Conservation (phyloP, 2,329 filamentous ascomycete genomes). For the Metarhizium album region DNA sequence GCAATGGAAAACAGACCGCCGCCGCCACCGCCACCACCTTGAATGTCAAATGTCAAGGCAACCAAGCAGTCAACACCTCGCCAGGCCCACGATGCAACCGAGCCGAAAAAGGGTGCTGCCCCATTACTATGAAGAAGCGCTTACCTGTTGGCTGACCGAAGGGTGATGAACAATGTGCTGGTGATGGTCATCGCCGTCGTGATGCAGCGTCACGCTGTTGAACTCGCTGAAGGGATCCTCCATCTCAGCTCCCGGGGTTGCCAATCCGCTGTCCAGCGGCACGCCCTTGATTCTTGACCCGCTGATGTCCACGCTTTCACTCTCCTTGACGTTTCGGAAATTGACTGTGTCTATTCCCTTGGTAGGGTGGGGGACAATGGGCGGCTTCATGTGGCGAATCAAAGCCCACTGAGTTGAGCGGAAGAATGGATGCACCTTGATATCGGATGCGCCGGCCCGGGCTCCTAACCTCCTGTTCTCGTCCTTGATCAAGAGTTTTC, state of each 20-base stretch:
- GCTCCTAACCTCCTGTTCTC: constrained; percentile 89
- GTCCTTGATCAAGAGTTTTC: constrained; percentile 96
- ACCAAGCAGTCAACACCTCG: background rate
- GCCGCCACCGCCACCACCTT: background rate
- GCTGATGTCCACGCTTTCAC: constrained; percentile 81
- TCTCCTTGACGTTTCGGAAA: constrained; percentile 97
- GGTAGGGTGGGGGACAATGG: constrained; percentile 87
- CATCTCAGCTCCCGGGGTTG: constrained; percentile 73
- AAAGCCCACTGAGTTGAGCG: constrained; percentile 92
- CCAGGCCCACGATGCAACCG: background rate
- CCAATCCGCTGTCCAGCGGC: constrained; percentile 72
- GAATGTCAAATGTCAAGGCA: background rate
- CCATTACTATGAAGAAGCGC: constrained; percentile 5
- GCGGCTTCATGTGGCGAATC: constrained; percentile 94
- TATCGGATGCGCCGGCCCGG: constrained; percentile 89
- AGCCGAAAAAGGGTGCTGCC: background rate
- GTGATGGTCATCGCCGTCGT: constrained; percentile 72
- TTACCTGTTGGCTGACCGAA: constrained; percentile 3
- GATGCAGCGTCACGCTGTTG: constrained; percentile 94
- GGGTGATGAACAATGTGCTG: constrained; percentile 17
- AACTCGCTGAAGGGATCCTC: constrained; percentile 96
- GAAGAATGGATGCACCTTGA: constrained; percentile 95
- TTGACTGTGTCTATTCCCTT: constrained; percentile 90
- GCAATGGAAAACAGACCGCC: no score
- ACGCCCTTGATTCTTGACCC: constrained; percentile 62